These are phyloP conservation scores for Orbilia javanica DNA, from an alignment of 2,329 filamentous ascomycete genomes.

Conservation along the genomic window DNA sequence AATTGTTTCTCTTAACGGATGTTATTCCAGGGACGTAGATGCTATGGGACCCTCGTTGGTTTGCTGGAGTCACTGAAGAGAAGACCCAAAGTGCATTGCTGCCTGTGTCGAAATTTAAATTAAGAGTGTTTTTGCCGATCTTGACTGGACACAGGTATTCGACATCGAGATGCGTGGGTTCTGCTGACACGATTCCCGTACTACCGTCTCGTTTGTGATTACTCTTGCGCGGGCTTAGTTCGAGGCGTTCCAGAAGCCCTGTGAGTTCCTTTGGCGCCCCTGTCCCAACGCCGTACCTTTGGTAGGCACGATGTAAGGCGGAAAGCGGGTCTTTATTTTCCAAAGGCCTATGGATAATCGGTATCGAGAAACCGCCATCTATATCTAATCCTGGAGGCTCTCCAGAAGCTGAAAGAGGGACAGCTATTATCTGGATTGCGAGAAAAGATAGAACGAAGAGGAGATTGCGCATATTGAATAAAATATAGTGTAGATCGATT, in stretches of 20 bases:
- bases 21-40: conserved; percentile 67
- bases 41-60: conserved; percentile 68
- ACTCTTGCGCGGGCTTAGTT: background rate
- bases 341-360: background rate
- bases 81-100: conserved; percentile 83
- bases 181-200: conserved; percentile 62
- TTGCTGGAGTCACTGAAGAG: conserved; percentile 66
- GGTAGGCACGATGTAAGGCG: conserved; percentile 24
- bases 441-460: background rate
- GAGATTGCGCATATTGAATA: background rate
- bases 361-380: conserved; percentile 18
- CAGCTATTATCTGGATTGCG: background rate
- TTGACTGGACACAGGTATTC: conserved; percentile 79
- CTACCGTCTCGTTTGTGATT: background rate
- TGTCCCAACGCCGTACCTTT: conserved; percentile 22
- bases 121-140: conserved; percentile 77
- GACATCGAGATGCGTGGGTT: conserved; percentile 74
- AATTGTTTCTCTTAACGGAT: conserved; percentile 67
- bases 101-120: conserved; percentile 80
- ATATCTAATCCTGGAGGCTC: background rate
- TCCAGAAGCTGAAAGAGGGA: background rate
- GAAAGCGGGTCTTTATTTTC: conserved; percentile 17
- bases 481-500: no score
- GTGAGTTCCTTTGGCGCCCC: conserved; percentile 5
- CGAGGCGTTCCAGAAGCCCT: background rate